Evolutionary conservation across 106 monocot species (phyloP), one percentile per base, ranked within the genome.

Genomic region (Triglochin maritima): DNA sequence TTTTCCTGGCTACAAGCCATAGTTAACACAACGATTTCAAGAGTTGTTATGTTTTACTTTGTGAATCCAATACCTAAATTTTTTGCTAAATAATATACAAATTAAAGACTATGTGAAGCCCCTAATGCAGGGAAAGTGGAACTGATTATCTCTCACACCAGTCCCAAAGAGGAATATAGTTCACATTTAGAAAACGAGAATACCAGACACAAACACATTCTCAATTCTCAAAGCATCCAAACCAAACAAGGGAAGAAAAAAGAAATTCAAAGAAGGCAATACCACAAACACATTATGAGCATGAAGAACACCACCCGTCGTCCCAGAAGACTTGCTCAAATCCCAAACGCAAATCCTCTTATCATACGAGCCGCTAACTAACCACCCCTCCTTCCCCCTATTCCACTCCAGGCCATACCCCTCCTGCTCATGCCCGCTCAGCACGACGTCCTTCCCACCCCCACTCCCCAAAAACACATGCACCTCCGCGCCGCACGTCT

Each of bases 401-500:
- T 71, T 96, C 96, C 96, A 96, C 8, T 87, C 81, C 9, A 96
- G 15, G 5, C 96, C 96, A 10, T 96, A 96, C 14, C 96, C 96
- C 64, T 96, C 96, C 2, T 70, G 83, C 7, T 59, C 62, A 48
- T 91, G 96, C 3, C 90, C 96, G 53, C 49, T 78, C 43, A 96
- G 83, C 59, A 91, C 81, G 2, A 81, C 56, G 15, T 79, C 77
- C 5, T 78, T 87, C 3, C 62, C 67, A 56, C 7, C 4, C 42
- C 53, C 59, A 62, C 43, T 52, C 70, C 6, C 76, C 47, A 91
- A 79, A 47, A 91, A 91, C 17, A 96, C 65, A 60, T 87, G 85
- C 63, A 96, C 79, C 71, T 88, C 96, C 3, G 83, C 15, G 2
- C 78, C 81, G 56, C 87, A 86, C 2, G 87, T 84, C 77, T 96